Conservation (phyloP, 2,329 filamentous ascomycete species). For the Phyllosticta paracitricarpa region DNA sequence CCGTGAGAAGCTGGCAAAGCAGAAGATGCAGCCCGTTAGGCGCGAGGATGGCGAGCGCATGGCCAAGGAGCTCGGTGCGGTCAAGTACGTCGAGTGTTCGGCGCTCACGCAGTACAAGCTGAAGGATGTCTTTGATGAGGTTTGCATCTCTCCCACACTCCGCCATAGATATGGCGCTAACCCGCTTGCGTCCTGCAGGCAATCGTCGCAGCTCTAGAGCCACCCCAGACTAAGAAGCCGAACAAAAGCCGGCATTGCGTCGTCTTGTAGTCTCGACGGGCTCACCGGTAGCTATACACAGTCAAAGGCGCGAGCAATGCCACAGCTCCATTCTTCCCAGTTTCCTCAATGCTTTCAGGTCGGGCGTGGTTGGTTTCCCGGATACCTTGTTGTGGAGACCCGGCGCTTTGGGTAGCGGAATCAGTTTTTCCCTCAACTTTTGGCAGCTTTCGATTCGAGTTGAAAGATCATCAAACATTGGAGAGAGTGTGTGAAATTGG, state of each 20-base stretch:
- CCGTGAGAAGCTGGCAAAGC: conserved; percentile 82
- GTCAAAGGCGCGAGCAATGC: conserved; percentile 1
- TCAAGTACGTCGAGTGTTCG: conserved; percentile 98
- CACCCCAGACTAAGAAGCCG: conserved; percentile 61
- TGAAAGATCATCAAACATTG: conserved; percentile 10
- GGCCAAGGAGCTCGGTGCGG: conserved; percentile 93
- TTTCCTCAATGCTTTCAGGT: conserved; percentile 19
- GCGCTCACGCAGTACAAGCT: conserved; percentile 96
- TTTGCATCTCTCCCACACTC: conserved; percentile 31
- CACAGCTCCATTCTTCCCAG: conserved; percentile 8
- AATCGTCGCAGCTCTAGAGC: conserved; percentile 90
- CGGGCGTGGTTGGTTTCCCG: conserved; percentile 24
- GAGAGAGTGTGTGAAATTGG: conserved; percentile 8
- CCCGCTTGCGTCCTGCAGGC: conserved; percentile 46
- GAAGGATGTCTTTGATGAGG: conserved; percentile 99
- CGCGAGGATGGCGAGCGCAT: conserved; percentile 91
- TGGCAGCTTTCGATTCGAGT: conserved; percentile 10
- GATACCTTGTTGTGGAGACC: conserved; percentile 28
- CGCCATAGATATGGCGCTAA: background rate
- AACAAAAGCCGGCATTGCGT: conserved; percentile 27
- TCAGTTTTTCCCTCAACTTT: conserved; percentile 7
- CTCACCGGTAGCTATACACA: background rate
- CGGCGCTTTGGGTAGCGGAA: conserved; percentile 31
- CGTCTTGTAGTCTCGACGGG: conserved; percentile 22
- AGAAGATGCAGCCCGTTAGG: conserved; percentile 89